Evolutionary conservation across 73 alveolate genomes (phyloP), one percentile per base, ranked within the genome.

Genomic region (Paramecium biaurelia): DNA sequence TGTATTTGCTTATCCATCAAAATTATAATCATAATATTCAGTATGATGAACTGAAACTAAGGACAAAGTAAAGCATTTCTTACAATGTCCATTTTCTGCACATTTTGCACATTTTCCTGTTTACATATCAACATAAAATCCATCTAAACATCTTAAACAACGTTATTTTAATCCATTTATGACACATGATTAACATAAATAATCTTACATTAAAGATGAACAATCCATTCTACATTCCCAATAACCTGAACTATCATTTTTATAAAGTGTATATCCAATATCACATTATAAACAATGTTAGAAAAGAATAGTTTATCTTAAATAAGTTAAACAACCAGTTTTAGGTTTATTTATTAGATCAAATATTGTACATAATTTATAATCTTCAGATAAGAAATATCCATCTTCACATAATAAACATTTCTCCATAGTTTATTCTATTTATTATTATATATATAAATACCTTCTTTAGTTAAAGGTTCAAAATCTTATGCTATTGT

Each of bases 101-200:
- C 90, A 79, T 34, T 41, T 1, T 20, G 6, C n/a, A 41, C 90
- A 79, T 45, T 42, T 42, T 2, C 90, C 90, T 79, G 90, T 79
- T 11, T 18, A 15, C 90, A 79, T 79, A 79, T 79, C 74, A 1
- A 79, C 90, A 79, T 42, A 79, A 12, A 42, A 79, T 2, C 90
- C 90, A 20, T 41, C 70, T 8, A 41, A 15, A 79, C 90, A 79
- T 45, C 42, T 43, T 24, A 37, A 34, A 79, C 90, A 79, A 37
- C 90, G 47, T 28, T 14, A 15, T 18, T 21, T 41, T 30, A 7
- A 14, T 74, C 37, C 58, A n/a, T 41, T 74, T 34, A 12, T 15
- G 4, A 74, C 35, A 74, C 87, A 74, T 15, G 87, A 74, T n/a
- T 37, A 41, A 37, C 87, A 74, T 37, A 34, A 34, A n/a, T 37